Conservation (phyloP, 352 stramenopile genomes). For the Globisporangium uncinulatum region DNA sequence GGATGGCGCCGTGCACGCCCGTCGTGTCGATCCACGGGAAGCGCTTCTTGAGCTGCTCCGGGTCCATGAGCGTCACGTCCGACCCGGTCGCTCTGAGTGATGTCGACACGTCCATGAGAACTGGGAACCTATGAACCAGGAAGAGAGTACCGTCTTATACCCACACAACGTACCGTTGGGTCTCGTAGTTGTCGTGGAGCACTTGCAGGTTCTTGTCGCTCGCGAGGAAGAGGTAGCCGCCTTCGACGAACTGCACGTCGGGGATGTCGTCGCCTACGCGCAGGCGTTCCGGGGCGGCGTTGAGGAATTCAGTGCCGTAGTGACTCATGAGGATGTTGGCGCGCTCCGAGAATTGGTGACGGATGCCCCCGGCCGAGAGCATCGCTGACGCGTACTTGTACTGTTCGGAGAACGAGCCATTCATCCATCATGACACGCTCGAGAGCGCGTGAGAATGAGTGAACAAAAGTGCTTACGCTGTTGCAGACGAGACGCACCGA, state of each 20-base stretch:
- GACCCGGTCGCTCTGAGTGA: constrained; percentile 22
- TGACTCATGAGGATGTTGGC: constrained; percentile 77
- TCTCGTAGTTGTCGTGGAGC: constrained; percentile 55
- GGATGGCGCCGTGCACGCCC: constrained; percentile 45
- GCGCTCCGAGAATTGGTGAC: constrained; percentile 76
- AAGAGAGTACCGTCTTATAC: not conserved
- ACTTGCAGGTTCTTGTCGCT: constrained; percentile 52
- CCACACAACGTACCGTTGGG: constrained; percentile 26
- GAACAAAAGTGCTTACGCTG: not conserved
- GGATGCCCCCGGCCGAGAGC: constrained; percentile 71
- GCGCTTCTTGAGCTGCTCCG: constrained; percentile 39
- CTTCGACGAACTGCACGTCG: constrained; percentile 75
- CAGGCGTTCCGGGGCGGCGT: constrained; percentile 37
- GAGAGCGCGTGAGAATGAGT: not conserved
- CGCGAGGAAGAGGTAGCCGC: constrained; percentile 78
- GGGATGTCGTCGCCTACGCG: constrained; percentile 54
- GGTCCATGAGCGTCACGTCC: constrained; percentile 47
- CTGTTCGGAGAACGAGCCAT: constrained; percentile 16
- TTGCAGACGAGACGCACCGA: constrained; percentile 30
- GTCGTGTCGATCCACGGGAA: constrained; percentile 79
- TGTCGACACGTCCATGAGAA: not conserved
- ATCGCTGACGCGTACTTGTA: constrained; percentile 82
- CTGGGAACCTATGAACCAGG: no score
- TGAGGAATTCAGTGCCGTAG: constrained; percentile 74
- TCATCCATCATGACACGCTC: no score